Evolutionary conservation across 2,329 filamentous ascomycete genomes (phyloP), one percentile per base, ranked within the genome.

Genomic region (Fusarium nematophilum): DNA sequence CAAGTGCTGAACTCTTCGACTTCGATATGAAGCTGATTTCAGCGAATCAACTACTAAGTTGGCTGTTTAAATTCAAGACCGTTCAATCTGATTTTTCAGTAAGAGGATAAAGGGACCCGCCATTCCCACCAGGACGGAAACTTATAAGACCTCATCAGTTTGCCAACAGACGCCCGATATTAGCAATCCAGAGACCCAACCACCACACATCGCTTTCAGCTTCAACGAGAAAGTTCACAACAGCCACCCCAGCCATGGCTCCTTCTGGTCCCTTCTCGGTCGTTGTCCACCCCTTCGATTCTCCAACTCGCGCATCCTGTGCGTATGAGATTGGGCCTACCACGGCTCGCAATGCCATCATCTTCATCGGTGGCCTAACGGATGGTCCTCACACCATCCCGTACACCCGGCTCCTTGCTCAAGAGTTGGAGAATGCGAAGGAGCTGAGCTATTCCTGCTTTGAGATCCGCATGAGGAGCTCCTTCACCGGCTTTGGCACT

Each of bases 311-410:
- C 7, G 68, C 74, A 42, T 75, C 77, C 6, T 77, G 75, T 53
- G 81, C 81, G 26, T 84, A 84, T 60, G 82, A 84, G 65, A 67
- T 75, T 14, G 81, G 81, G 18, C 69, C 72, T 13, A 34, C 64
- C 9, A 67, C 73, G 33, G 73, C 78, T 53, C 76, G 72, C 43
- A 86, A 91, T 73, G 87, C 86, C 3, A 73, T 92, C 48, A 73
- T 92, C 57, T 90, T 90, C 75, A 82, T 92, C 59, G 89, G 88
- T 58, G 90, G 90, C 29, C 82, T 93, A 13, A 83, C 82, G 30
- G 90, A 92, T 72, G 89, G 89, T 2, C 84, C 89, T 54, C 84
- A 90, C 59, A 87, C 86, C 0, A 81, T 90, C 8, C 76, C 81
- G 1, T 91, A 90, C 56, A 76, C 80, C 40, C 78, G 79, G 5